Base-by-base conservation (phyloP, 2,329 filamentous ascomycete genomes). In the Penicillium sp. region DNA sequence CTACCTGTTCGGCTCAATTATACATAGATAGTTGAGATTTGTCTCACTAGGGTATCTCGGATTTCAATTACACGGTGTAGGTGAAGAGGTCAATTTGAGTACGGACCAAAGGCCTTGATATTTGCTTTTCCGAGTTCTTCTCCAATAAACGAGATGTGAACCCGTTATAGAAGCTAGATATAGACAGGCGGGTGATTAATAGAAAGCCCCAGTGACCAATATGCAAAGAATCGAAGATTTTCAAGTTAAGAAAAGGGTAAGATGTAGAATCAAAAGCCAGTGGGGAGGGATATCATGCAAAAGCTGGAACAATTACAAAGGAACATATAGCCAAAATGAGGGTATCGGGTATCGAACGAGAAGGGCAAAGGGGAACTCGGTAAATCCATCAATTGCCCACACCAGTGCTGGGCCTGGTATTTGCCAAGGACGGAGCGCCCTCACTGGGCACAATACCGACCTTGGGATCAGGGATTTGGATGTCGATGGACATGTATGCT, bases 401-500 rank as follows among this genome's bases (percentile, higher is more conserved):
- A n/a, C 66, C 65, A 42, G 64, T 69, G 42, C 60, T 66, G 3
- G 68, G 69, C 46, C 68, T 60, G 35, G 66, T 71, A 32, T 65
- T 66, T 3, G 66, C 62, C 23, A 66, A 51, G 1, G 70, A 72
- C 13, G 59, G 58, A 3, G 55, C 33, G 8, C 33, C 65, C 37
- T 72, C 69, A 33, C 63, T 69, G 37, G 64, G 70, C 27, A 75
- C 68, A 23, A 75, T 67, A 40, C 73, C 71, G 13, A 77, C 68
- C 55, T 77, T 75, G 7, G 75, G 75, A 59, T 78, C 75, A 0
- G 75, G 75, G 28, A 78, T 76, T 56, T 78, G 75, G 32, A 78
- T 76, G 54, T 78, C 75, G 25, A 77, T 53, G 33, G 69, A 90
- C 83, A 95, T 85, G 69, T 95, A 96, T 1, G 88, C 92, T 33